A percentile compares a stretch with the other conserved stretches of the same genome.
phyloP scores from a whole-genome alignment of 768 basidiomycete species.

The Rhizopogon sp. region DNA sequence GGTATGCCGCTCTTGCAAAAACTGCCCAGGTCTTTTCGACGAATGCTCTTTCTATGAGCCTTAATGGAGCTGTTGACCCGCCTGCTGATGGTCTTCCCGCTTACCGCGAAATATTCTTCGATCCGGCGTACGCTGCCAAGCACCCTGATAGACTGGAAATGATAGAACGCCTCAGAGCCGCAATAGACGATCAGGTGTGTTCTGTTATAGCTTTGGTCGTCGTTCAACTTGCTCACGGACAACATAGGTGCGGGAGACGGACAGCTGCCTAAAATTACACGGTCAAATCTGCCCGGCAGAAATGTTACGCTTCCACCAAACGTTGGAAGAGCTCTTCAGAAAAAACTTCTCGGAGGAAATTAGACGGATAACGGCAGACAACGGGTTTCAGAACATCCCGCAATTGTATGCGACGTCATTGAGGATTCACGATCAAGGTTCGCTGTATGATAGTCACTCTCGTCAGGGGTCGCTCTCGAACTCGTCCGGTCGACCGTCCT shows the following conservation, averaged over 20 bases:
- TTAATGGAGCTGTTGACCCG: conserved; percentile 86
- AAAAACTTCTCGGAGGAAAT: conserved; percentile 86
- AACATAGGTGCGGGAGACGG: conserved; percentile 68
- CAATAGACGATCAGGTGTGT: conserved; percentile 80
- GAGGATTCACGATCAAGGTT: conserved; percentile 41
- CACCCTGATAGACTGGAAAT: conserved; percentile 68
- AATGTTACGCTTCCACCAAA: conserved; percentile 91
- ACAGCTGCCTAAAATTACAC: conserved; percentile 81
- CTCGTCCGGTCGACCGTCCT: conserved; percentile 38
- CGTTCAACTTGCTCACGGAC: neutral
- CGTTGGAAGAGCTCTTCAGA: conserved; percentile 78
- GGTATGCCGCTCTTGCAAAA: conserved; percentile 76
- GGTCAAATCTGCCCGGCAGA: conserved; percentile 77
- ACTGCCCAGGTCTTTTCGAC: conserved; percentile 70
- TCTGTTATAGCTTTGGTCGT: neutral
- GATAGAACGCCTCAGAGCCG: conserved; percentile 65
- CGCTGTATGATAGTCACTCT: conserved; percentile 43
- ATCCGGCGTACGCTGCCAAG: conserved; percentile 56
- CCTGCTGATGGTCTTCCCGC: conserved; percentile 68
- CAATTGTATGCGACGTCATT: conserved; percentile 32
- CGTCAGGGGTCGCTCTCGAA: conserved; percentile 43
- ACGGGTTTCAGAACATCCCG: conserved; percentile 46
- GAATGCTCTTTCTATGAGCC: conserved; percentile 77
- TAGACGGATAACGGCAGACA: conserved; percentile 55
- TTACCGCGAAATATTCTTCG: conserved; percentile 76